Evolutionary conservation across 1,284 basidiomycete genomes (phyloP), one percentile per base, ranked within the genome.

Genomic region (Melampsora abietis-canadensis): DNA sequence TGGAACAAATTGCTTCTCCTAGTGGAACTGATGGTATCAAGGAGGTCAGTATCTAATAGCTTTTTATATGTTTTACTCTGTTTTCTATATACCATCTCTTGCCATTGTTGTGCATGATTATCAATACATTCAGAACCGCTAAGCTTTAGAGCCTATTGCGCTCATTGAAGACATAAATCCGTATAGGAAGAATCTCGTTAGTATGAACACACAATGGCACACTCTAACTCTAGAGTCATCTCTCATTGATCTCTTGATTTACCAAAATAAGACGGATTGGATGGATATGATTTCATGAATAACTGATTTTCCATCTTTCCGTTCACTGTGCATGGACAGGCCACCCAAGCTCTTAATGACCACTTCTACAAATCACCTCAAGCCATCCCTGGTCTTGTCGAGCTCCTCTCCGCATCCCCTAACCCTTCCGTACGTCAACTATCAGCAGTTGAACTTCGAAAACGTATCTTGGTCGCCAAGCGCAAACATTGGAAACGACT

Each of bases 361-460:
- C 89, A 93, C 70, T 96, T 88, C 85, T 97, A 93, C 87, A 94
- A 92, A 85, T 88, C 89, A 81, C 87, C 93, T 19, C 85, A 87
- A 83, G 96, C 92, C 81, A 92, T 99, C 77, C 88, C 94, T 66
- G 93, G 92, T 34, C 87, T 99, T 48, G 92, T 92, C 77, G 89
- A 89, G 81, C 92, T 98, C 81, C 86, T 94, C 70, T 89, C 91
- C 44, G 90, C 87, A 80, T 91, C 91, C 37, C 90, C 90, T 21
- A 91, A 94, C 80, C 84, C 81, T 54, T 82, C 82, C 79, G 85
- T 85, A 76, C 92, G 95, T 73, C 96, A 99, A 88, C 88, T 99
- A 27, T 92, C 94, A 66, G 93, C 94, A n/a, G 94, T 98, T 76
- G 96, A 99, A 84, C 86, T 98, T 80, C 87, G 96, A 78, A 99